Base-by-base conservation (phyloP, 1,284 basidiomycete species). In the Leccinum ponderosum region DNA sequence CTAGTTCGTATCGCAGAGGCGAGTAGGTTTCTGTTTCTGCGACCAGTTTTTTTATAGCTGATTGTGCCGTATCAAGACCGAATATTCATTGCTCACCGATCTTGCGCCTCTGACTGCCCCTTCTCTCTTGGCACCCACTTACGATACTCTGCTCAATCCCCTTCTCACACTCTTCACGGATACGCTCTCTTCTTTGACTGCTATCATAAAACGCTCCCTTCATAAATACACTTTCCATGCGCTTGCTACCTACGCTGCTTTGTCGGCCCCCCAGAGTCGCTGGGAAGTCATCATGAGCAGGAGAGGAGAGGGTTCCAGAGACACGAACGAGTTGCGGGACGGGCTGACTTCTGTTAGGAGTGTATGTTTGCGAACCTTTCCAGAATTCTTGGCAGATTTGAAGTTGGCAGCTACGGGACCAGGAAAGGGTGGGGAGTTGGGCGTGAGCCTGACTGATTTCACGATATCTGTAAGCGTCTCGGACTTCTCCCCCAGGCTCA, bases 211-310 rank as follows among this genome's bases (percentile, higher is more conserved):
- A 74, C 89, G 89, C 63, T 88, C 90, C 2, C 80, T 95, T n/a
- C 87, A 91, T 73, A 91, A 90, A 74, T 88, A 94, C 69, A 86
- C 87, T 3, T 91, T 95, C 75, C 86, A 95, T 29, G 92, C 91
- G 0, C 80, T 94, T 2, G 82, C 88, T 1, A 80, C 85, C 0
- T 89, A 87, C 67, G 81, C 85, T 42, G 77, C 82, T 6, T 74
- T 92, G 31, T 77, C 83, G 0, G 70, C 75, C 0, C 75, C 81
- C 2, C 87, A 90, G 63, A 74, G 76, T 1, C 80, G 81, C 15
- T 93, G 89, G 87, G 89, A 91, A 37, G 81, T 82, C 1, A 69
- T 90, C n/a, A 78, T 90, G 64, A 75, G 76, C 6, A 78, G 80
- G 11, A 68, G 69, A 62, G 73, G 71, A 15, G 72, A 71, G 12